phyloP scores from a whole-genome alignment of 2,329 filamentous ascomycete species.

The Aspergillus fructus region DNA sequence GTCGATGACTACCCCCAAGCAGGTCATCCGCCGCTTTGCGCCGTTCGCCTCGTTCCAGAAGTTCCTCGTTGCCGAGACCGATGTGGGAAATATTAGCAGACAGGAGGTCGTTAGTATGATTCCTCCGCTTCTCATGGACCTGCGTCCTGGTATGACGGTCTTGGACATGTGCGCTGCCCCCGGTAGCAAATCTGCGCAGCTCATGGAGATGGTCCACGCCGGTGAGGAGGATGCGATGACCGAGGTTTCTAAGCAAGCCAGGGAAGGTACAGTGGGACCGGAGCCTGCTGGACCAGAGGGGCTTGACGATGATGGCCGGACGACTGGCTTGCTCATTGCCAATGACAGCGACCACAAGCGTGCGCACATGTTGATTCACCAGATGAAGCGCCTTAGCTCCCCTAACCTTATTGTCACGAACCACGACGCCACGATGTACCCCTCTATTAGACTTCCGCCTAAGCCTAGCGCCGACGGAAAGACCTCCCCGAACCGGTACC shows the following conservation, averaged over 20 bases:
- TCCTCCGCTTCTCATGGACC: conserved; percentile 86
- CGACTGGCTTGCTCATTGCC: conserved; percentile 87
- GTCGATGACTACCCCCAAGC: conserved; percentile 98
- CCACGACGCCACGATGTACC: conserved; percentile 94
- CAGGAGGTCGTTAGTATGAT: conserved; percentile 99
- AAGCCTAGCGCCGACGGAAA: conserved; percentile 53
- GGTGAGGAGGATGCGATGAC: conserved; percentile 86
- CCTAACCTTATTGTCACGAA: conserved; percentile 97
- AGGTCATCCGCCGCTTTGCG: conserved; percentile 87
- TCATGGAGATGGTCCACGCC: conserved; percentile 89
- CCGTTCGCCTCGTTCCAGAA: conserved; percentile 96
- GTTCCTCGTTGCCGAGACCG: conserved; percentile 95
- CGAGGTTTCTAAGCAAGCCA: conserved; percentile 65
- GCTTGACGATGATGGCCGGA: conserved; percentile 73
- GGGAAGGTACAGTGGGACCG: conserved; percentile 59
- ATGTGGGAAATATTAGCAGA: conserved; percentile 93
- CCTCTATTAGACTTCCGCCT: conserved; percentile 79
- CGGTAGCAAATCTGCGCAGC: conserved; percentile 92
- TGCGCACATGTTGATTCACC: conserved; percentile 94
- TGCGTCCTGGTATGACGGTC: conserved; percentile 87
- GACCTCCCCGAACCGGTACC: conserved; percentile 63
- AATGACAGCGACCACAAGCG: conserved; percentile 98
- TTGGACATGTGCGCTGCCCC: conserved; percentile 95
- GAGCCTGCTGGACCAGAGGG: conserved; percentile 51
- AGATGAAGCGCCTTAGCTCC: conserved; percentile 94